Evolutionary conservation across 2,329 filamentous ascomycete genomes (phyloP).

Genomic region (Penicillium crustosum): DNA sequence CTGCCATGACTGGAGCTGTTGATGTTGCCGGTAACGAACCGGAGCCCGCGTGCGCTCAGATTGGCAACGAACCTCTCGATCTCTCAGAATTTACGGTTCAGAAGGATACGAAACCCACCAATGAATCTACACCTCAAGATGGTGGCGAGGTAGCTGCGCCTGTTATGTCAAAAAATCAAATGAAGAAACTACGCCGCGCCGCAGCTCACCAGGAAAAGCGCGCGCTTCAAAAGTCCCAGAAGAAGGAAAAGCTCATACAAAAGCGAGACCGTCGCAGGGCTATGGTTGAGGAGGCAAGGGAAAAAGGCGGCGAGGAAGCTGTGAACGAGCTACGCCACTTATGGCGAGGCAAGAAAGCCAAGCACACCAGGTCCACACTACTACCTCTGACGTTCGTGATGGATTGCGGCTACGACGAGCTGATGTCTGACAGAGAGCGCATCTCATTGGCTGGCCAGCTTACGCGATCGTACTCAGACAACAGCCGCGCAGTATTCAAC

Average conservation of each 20-base stretch:
- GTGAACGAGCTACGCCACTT: conserved; percentile 29
- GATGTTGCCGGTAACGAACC: conserved; percentile 15
- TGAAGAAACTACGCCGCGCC: conserved; percentile 73
- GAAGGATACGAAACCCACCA: not conserved
- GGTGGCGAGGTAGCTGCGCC: conserved; percentile 14
- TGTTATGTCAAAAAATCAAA: conserved; percentile 76
- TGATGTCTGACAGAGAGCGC: conserved; percentile 84
- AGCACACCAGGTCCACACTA: conserved; percentile 47
- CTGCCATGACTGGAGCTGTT: conserved; percentile 34
- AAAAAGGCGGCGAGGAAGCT: conserved; percentile 27
- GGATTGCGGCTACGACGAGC: conserved; percentile 87
- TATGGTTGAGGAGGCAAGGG: conserved; percentile 36
- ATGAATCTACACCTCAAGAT: conserved; percentile 3
- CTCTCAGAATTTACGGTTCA: conserved; percentile 1
- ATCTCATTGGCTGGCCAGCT: conserved; percentile 81
- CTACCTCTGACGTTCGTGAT: conserved; percentile 79
- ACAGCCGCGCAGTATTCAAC: conserved; percentile 66
- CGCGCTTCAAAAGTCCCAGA: conserved; percentile 56
- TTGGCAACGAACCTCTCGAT: conserved; percentile 12
- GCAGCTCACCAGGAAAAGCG: conserved; percentile 75
- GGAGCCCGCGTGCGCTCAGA: conserved; percentile 8
- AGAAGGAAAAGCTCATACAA: conserved; percentile 57
- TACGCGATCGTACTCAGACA: conserved; percentile 86
- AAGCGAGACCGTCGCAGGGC: conserved; percentile 53
- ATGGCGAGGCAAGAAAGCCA: conserved; percentile 26